Evolutionary conservation across 2,329 filamentous ascomycete species (phyloP), one percentile per base, ranked within the genome.

Genomic region (Orbilia oligospora): DNA sequence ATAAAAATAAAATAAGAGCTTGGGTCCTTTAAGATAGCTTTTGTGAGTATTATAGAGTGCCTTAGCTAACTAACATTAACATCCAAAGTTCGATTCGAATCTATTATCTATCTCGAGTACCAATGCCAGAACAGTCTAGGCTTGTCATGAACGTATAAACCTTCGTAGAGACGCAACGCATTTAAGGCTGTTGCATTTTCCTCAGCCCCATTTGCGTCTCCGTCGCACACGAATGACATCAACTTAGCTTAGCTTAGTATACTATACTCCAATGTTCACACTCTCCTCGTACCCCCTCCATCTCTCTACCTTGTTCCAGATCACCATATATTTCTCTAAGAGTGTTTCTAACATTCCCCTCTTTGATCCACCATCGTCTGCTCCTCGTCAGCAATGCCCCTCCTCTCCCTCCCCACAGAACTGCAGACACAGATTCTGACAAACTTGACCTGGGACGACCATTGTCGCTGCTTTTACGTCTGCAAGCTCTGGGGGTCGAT

Each of bases 391-490:
- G 5, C 30, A 33, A 76, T 76, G 72, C 20, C 65, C 3, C 66
- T 77, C 36, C 44, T 56, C 38, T 63, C 61, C 24, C 58, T 77
- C 24, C 73, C 73, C 22, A 46, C 71, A 30, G 73, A 77, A 44
- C 44, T 77, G 18, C 73, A 71, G 18, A 64, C 70, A 20, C 61
- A 77, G 38, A 68, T 77, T 9, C 22, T 77, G 36, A 53, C 61
- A 8, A 46, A 71, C 46, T 58, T 77, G 3, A 5, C 16, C 20
- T 77, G 73, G 73, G 24, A 33, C 20, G 73, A 71, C 44, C 67
- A 77, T 46, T 71, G 70, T 65, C 73, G 67, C 18, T 77, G 73
- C 30, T 33, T 49, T n/a, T 44, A 58, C 38, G 73, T 77, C 44
- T 77, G 73, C 61, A 67, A 53, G 12, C 51, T 71, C 8, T 77